Conservation (phyloP, 176 grass and related monocot genomes). For the Dendrocalamus sinicus region DNA sequence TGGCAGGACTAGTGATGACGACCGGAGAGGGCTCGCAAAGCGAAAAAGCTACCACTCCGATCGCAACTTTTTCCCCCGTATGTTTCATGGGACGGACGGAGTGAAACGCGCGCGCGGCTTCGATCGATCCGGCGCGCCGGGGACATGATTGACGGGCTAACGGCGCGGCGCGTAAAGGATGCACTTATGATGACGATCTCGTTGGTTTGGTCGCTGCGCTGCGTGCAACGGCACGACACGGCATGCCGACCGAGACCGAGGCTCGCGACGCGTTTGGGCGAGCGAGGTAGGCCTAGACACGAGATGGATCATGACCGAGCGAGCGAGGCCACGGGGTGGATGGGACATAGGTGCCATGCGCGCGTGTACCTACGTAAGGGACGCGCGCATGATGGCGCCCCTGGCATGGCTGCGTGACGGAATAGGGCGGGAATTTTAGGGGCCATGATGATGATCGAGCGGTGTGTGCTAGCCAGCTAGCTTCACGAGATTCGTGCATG, state of each 20-base stretch:
- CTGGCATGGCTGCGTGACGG: not conserved
- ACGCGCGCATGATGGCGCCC: slow-evolving; percentile 21
- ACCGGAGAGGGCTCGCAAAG: slow-evolving; percentile 19
- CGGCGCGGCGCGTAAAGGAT: slow-evolving; percentile 1
- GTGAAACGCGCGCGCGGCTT: not conserved
- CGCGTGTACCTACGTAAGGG: slow-evolving; percentile 34
- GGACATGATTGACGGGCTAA: slow-evolving; percentile 13
- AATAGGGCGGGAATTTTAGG: not conserved
- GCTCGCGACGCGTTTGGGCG: not conserved
- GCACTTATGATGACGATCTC: not conserved
- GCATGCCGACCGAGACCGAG: not conserved
- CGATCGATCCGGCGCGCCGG: not conserved
- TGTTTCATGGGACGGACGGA: not conserved
- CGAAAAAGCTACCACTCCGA: not conserved
- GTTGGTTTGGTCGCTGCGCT: not conserved
- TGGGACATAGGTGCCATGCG: slow-evolving; percentile 30
- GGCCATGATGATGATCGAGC: not conserved
- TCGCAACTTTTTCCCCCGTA: not conserved
- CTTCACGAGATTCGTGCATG: not conserved
- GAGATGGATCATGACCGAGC: not conserved
- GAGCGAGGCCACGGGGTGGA: not conserved
- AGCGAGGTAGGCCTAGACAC: not conserved
- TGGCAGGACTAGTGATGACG: slow-evolving; percentile 23
- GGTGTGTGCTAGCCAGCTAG: not conserved
- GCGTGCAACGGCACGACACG: not conserved